These are phyloP conservation scores for Fabrea salina DNA, from an alignment of 169 alveolate species.

Conservation along the genomic window DNA sequence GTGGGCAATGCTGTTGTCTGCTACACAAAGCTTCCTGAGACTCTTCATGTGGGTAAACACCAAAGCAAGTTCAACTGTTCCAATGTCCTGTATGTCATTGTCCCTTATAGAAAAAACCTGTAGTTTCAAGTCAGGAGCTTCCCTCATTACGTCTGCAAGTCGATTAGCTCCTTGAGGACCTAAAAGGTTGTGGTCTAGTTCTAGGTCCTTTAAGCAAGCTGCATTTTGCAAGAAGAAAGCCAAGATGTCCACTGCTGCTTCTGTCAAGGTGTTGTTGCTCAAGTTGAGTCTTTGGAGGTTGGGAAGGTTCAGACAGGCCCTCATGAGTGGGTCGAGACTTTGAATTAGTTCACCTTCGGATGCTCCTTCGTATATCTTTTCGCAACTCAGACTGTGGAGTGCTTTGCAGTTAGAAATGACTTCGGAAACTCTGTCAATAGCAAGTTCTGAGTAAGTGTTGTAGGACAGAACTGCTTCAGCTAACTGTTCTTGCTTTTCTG, in stretches of 20 bases:
- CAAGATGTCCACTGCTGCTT: background rate
- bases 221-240: no score
- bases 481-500: background rate
- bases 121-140: background rate
- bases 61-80: background rate
- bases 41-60: slow-evolving; percentile 16
- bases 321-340: no score
- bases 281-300: no score
- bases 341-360: no score
- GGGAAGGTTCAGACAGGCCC: no score
- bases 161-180: slow-evolving; percentile 26
- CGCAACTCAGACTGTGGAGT: no score
- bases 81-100: slow-evolving; percentile 9
- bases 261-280: background rate
- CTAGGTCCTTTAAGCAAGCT: background rate
- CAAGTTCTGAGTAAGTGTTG: background rate
- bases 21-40: slow-evolving; percentile 17
- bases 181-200: slow-evolving; percentile 1
- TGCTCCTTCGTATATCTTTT: no score
- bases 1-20: slow-evolving; percentile 18
- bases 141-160: background rate
- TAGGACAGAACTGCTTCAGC: background rate
- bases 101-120: background rate
- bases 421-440: no score
- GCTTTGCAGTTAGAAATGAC: no score